phyloP scores from a whole-genome alignment of 2,329 filamentous ascomycete genomes.

The Sordariomycetes sp. region DNA sequence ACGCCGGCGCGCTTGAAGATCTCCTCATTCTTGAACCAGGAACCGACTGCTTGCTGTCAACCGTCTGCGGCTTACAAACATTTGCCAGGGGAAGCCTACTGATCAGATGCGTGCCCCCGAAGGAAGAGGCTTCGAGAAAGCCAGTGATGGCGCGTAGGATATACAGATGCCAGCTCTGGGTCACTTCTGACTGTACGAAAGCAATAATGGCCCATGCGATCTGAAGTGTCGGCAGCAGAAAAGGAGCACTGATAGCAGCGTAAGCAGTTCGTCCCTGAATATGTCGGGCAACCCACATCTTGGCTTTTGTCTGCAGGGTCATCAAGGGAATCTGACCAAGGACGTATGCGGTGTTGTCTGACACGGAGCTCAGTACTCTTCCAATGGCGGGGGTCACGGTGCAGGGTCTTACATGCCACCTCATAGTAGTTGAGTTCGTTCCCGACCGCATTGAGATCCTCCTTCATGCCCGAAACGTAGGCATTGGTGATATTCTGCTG shows the following conservation, averaged over 20 bases:
- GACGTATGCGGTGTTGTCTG: conserved; percentile 29
- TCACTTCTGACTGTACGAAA: conserved; percentile 14
- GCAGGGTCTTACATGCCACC: conserved; percentile 20
- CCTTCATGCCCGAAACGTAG: conserved; percentile 25
- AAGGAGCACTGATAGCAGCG: conserved; percentile 15
- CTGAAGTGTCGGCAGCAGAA: conserved; percentile 12
- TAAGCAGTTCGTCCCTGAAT: no score
- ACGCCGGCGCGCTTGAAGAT: conserved; percentile 38
- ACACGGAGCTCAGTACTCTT: neutral
- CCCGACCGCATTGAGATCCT: conserved; percentile 18
- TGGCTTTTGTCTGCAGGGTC: conserved; percentile 16
- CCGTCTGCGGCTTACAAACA: neutral
- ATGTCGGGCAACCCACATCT: conserved; percentile 12
- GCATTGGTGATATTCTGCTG: conserved; percentile 21
- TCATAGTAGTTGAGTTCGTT: conserved; percentile 18
- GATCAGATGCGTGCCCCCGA: conserved; percentile 17
- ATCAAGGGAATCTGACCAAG: conserved; percentile 16
- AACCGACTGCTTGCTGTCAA: conserved; percentile 6
- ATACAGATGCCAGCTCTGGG: conserved; percentile 14
- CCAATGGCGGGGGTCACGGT: neutral
- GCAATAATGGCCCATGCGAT: conserved; percentile 15
- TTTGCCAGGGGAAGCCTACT: conserved; percentile 8
- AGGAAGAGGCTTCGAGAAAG: conserved; percentile 14
- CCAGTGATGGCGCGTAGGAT: conserved; percentile 13
- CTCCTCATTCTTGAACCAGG: conserved; percentile 21